Percentiles rank a stretch among this genome's conserved stretches.
phyloP scores from a whole-genome alignment of 78 protist genomes.

The Paulinella micropora region DNA sequence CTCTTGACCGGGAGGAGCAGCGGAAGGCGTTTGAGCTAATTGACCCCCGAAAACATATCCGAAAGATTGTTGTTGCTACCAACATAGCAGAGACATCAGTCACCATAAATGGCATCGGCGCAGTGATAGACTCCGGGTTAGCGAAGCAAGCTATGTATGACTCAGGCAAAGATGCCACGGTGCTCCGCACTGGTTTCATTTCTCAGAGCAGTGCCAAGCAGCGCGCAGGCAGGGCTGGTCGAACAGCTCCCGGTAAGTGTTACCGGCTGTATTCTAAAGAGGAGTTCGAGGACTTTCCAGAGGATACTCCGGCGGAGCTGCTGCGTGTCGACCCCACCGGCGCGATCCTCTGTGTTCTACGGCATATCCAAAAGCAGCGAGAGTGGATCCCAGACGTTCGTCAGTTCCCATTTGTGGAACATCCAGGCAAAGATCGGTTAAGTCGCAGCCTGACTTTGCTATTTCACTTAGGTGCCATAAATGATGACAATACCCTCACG shows the following conservation, averaged over 20 bases:
- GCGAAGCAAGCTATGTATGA: constrained; percentile 72
- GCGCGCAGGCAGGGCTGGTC: constrained; percentile 91
- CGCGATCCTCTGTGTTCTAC: too few relatives aligned
- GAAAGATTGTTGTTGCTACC: constrained; percentile 93
- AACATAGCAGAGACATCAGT: constrained; percentile 96
- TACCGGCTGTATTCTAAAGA: constrained; percentile 66
- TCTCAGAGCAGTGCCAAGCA: constrained; percentile 77
- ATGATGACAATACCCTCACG: too few relatives aligned
- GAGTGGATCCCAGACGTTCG: too few relatives aligned
- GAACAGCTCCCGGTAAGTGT: constrained; percentile 90
- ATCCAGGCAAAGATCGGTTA: too few relatives aligned
- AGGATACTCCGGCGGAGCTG: background rate
- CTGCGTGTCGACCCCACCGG: too few relatives aligned
- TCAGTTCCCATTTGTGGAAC: too few relatives aligned
- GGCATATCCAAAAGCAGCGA: too few relatives aligned
- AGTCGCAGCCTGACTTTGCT: too few relatives aligned
- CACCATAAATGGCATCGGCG: constrained; percentile 78
- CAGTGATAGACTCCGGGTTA: constrained; percentile 90
- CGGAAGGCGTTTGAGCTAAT: too few relatives aligned
- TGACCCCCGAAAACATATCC: too few relatives aligned
- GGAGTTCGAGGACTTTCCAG: background rate
- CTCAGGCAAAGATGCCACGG: constrained; percentile 69
- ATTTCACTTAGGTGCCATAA: too few relatives aligned
- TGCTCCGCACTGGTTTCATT: constrained; percentile 74
- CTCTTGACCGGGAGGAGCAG: too few relatives aligned